A percentile compares a stretch with the other conserved stretches of the same genome.
Conservation (phyloP, 495 filamentous ascomycete genomes). For the Penicillium tannophilum region DNA sequence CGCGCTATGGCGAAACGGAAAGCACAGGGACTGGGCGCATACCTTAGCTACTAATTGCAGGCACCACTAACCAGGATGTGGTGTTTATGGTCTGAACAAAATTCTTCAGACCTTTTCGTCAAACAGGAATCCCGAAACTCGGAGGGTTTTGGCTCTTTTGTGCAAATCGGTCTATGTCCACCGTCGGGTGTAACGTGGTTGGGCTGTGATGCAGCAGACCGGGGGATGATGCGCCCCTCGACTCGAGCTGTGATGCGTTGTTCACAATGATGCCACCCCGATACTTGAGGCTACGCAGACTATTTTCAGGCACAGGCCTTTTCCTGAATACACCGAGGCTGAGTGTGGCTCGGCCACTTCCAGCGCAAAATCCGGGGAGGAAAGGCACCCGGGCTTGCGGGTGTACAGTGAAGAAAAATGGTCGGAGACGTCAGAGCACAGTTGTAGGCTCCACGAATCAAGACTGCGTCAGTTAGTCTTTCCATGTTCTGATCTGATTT, state of each 20-base stretch:
- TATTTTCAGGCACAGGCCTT: conserved; percentile 9
- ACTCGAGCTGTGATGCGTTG: conserved; percentile 50
- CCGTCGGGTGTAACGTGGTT: conserved; percentile 51
- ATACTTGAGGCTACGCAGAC: conserved; percentile 32
- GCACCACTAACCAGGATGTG: conserved; percentile 14
- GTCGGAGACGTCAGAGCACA: conserved; percentile 28
- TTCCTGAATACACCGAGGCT: background rate
- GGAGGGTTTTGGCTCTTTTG: conserved; percentile 43
- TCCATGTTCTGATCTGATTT: conserved; percentile 11
- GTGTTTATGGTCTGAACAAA: conserved; percentile 19
- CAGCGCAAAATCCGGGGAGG: conserved; percentile 31
- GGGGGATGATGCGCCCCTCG: conserved; percentile 30
- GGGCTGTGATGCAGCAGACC: conserved; percentile 52
- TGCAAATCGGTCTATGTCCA: conserved; percentile 40
- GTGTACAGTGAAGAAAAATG: conserved; percentile 14
- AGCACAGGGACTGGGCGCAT: conserved; percentile 37
- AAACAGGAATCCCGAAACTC: conserved; percentile 30
- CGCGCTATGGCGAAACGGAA: conserved; percentile 14
- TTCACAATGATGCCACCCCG: conserved; percentile 39
- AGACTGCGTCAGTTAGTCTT: conserved; percentile 35
- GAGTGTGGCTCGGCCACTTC: background rate
- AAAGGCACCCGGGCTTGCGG: conserved; percentile 30
- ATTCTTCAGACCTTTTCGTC: conserved; percentile 28
- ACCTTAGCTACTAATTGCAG: conserved; percentile 29
- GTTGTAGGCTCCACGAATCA: conserved; percentile 18